Conservation (phyloP, 306 rosid species). For the Canavalia gladiata region DNA sequence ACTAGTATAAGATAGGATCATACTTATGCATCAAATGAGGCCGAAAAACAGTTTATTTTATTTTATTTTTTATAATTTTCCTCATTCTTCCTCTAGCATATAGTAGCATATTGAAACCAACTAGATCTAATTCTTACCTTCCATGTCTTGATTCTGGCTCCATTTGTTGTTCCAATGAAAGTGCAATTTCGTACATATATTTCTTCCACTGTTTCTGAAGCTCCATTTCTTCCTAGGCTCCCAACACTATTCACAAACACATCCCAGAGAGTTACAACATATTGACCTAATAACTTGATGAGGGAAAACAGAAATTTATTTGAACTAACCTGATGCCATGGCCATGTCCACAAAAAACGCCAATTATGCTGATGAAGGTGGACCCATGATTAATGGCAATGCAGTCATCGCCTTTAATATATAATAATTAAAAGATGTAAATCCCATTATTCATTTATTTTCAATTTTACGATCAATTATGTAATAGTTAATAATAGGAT, state of each 20-base stretch:
- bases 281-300: not conserved
- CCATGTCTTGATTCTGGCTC: constrained; percentile 73
- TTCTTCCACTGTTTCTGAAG: constrained; percentile 50
- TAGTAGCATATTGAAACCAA: not conserved
- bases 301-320: not conserved
- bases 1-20: no score
- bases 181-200: constrained; percentile 58
- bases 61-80: no score
- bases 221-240: constrained; percentile 56
- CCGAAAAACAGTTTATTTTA: no score
- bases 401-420: constrained; percentile 63
- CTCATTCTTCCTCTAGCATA: not conserved
- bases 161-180: constrained; percentile 54
- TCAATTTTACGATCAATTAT: not conserved
- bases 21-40: no score
- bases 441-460: not conserved
- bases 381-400: constrained; percentile 58
- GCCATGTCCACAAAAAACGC: constrained; percentile 65
- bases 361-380: constrained; percentile 49
- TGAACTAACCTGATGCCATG: constrained; percentile 55
- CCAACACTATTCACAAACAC: constrained; percentile 51
- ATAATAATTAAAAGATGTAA: not conserved
- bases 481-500: not conserved
- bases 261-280: not conserved
- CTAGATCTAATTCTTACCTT: constrained; percentile 31